These are phyloP conservation scores for Pythium brassicae DNA, from an alignment of 352 stramenopile genomes.

Conservation along the genomic window DNA sequence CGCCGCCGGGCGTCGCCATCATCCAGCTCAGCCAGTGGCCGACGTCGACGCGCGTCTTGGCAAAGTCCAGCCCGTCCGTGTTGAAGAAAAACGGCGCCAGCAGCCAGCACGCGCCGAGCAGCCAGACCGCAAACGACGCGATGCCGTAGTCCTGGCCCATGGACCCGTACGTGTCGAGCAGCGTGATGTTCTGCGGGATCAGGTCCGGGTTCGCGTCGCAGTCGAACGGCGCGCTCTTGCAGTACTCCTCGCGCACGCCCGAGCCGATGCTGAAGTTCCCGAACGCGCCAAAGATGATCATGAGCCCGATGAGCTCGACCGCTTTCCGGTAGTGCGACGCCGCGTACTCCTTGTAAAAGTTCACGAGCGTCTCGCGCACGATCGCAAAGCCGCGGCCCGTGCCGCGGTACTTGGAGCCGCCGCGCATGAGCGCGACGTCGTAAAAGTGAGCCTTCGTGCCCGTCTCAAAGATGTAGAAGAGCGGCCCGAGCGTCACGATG, in stretches of 20 bases:
- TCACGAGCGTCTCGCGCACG: conserved; percentile 77
- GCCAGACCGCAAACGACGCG: conserved; percentile 84
- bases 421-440: conserved; percentile 82
- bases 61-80: conserved; percentile 82
- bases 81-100: conserved; percentile 86
- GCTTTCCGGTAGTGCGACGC: conserved; percentile 81
- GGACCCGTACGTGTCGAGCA: conserved; percentile 71
- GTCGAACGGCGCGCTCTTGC: conserved; percentile 38
- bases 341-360: conserved; percentile 86
- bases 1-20: conserved; percentile 50
- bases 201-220: conserved; percentile 45
- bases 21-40: conserved; percentile 80
- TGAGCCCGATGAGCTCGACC: conserved; percentile 71
- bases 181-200: conserved; percentile 65
- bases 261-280: conserved; percentile 79
- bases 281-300: conserved; percentile 79
- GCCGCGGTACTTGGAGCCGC: conserved; percentile 81
- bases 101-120: conserved; percentile 77
- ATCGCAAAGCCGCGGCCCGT: conserved; percentile 84
- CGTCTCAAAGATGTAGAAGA: conserved; percentile 89
- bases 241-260: conserved; percentile 49
- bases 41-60: conserved; percentile 83
- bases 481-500: conserved; percentile 71
- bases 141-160: conserved; percentile 86
- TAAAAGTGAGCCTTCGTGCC: conserved; percentile 85